Evolutionary conservation across 306 rosid genomes (phyloP).

Genomic region (Trichosanthes truncata): DNA sequence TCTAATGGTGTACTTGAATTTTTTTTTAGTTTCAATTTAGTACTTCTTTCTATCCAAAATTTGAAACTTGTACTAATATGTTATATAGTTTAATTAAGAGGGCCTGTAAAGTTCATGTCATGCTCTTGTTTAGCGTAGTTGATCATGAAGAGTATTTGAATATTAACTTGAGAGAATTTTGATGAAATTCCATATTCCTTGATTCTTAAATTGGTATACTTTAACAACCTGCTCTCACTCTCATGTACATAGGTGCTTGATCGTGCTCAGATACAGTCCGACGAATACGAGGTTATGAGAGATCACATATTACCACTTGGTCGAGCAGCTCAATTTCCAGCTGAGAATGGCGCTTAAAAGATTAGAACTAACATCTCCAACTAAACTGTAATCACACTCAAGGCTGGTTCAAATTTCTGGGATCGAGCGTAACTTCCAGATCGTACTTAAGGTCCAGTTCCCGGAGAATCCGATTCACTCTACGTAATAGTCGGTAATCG

Average conservation of each 20-base stretch:
- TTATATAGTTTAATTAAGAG: not conserved
- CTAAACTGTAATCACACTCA: not conserved
- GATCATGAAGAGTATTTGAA: not conserved
- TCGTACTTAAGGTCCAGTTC: not conserved
- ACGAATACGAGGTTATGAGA: conserved; percentile 69
- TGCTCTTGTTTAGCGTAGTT: not conserved
- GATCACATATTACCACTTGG: conserved; percentile 78
- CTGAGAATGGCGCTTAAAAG: conserved; percentile 59
- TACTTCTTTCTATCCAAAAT: not conserved
- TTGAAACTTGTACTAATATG: not conserved
- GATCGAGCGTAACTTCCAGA: not conserved
- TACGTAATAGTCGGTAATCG: not conserved
- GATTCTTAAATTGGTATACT: not conserved
- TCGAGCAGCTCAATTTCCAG: conserved; percentile 58
- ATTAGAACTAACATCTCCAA: not conserved
- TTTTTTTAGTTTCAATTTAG: not conserved
- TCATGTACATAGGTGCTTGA: conserved; percentile 44
- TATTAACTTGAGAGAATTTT: not conserved
- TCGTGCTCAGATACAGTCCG: conserved; percentile 47
- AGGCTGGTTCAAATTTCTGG: not conserved
- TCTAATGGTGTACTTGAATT: not conserved
- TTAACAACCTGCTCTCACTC: conserved; percentile 11
- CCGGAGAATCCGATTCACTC: not conserved
- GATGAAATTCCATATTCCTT: not conserved
- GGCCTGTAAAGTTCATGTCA: not conserved